Evolutionary conservation across 2,329 filamentous ascomycete genomes (phyloP).

Genomic region (Botryotinia calthae): DNA sequence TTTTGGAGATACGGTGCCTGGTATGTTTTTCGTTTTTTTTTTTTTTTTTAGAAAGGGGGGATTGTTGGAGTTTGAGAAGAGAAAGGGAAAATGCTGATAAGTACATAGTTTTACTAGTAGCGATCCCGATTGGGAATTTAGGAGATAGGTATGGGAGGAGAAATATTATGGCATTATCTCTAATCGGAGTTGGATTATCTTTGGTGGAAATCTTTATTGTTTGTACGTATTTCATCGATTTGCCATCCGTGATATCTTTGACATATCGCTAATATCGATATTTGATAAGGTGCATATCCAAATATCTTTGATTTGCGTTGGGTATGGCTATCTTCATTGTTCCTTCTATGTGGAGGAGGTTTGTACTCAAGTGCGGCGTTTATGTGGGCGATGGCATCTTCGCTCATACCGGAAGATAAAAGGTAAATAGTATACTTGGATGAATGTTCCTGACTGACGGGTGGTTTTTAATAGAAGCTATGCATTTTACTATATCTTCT

Average conservation of each 20-base stretch:
- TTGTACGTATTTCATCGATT: conserved; percentile 28
- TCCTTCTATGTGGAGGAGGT: conserved; percentile 36
- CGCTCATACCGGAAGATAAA: conserved; percentile 30
- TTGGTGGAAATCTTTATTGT: conserved; percentile 34
- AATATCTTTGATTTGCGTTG: conserved; percentile 30
- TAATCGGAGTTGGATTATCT: conserved; percentile 32
- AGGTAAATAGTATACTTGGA: conserved; percentile 23
- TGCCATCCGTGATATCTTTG: neutral
- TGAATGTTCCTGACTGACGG: neutral
- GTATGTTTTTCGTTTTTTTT: conserved; percentile 22
- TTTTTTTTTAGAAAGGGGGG: neutral
- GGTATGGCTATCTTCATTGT: conserved; percentile 35
- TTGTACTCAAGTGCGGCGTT: conserved; percentile 35
- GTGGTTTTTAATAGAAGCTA: conserved; percentile 28
- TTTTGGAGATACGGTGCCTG: conserved; percentile 36
- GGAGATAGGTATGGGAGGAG: conserved; percentile 34
- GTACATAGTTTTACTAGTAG: conserved; percentile 35
- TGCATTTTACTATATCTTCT: conserved; percentile 38
- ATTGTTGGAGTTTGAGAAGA: neutral
- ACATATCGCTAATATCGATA: neutral
- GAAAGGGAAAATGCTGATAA: neutral
- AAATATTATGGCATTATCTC: conserved; percentile 34
- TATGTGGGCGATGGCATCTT: conserved; percentile 39
- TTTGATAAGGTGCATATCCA: conserved; percentile 33
- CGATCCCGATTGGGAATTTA: conserved; percentile 36